A percentile compares a stretch with the other conserved stretches of the same genome.
Conservation (phyloP, 2,329 filamentous ascomycete genomes). For the Westerdykella sp. region DNA sequence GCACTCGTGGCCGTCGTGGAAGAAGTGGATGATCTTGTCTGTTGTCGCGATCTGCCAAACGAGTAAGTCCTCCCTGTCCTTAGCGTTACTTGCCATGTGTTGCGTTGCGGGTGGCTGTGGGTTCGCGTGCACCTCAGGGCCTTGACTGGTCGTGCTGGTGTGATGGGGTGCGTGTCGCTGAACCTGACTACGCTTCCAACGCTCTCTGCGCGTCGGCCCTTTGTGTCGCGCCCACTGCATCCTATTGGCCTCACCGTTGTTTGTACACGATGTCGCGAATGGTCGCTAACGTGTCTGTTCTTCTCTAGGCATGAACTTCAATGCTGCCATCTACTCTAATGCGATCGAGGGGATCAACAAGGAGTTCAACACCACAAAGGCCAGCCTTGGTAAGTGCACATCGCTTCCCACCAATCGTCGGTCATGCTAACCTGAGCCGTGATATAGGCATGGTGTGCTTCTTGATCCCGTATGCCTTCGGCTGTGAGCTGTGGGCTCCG, state of each 20-base stretch:
- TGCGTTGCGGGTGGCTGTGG: too few species aligned
- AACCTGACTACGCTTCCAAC: too few species aligned
- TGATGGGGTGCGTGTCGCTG: too few species aligned
- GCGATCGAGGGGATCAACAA: slow-evolving; percentile 48
- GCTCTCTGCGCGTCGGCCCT: too few species aligned
- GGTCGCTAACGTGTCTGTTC: slow-evolving; percentile 24
- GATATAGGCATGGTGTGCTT: slow-evolving; percentile 64
- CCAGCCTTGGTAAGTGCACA: slow-evolving; percentile 22
- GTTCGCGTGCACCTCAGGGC: too few species aligned
- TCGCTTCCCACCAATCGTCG: slow-evolving; percentile 18
- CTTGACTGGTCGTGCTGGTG: too few species aligned
- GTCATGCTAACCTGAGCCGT: slow-evolving; percentile 42
- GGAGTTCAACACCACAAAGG: slow-evolving; percentile 56
- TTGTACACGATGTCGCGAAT: too few species aligned
- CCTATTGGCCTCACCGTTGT: too few species aligned
- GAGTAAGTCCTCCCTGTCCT: slow-evolving; percentile 26
- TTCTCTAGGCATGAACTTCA: slow-evolving; percentile 49
- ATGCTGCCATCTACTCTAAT: slow-evolving; percentile 51
- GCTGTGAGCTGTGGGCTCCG: slow-evolving; percentile 77
- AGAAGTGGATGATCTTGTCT: slow-evolving; percentile 49
- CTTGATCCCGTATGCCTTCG: slow-evolving; percentile 72
- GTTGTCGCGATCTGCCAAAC: slow-evolving; percentile 51
- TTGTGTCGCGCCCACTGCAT: too few species aligned
- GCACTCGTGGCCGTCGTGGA: slow-evolving; percentile 41
- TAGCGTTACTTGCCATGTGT: too few species aligned